Evolutionary conservation across 2,329 filamentous ascomycete species (phyloP).

Genomic region (Claviceps lovelessii): DNA sequence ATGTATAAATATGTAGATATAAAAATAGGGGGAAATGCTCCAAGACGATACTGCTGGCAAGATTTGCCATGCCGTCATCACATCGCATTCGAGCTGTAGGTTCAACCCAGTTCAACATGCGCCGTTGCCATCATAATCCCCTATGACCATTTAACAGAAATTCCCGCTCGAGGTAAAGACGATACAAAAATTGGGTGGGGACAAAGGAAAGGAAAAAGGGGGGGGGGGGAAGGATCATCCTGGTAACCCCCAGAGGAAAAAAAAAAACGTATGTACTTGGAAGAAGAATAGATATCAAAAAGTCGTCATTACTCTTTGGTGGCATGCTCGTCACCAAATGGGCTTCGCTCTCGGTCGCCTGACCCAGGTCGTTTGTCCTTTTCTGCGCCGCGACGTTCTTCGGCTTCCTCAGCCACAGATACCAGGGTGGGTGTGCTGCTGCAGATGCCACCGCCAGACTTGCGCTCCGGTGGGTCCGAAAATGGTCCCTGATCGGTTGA

Average conservation of each 20-base stretch:
- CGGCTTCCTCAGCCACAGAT: conserved; percentile 38
- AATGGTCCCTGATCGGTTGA: conserved; percentile 43
- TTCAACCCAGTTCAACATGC: not conserved
- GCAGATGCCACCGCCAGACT: conserved; percentile 17
- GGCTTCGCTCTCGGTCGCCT: conserved; percentile 26
- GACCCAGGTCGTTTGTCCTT: conserved; percentile 13
- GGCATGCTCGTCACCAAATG: conserved; percentile 45
- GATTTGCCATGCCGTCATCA: conserved; percentile 1
- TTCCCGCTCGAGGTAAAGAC: not conserved
- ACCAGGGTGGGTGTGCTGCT: conserved; percentile 33
- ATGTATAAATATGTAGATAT: too few species aligned
- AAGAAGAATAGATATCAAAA: not conserved
- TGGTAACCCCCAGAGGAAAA: not conserved
- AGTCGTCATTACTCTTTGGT: conserved; percentile 28
- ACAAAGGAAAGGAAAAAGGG: not conserved
- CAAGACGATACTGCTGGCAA: conserved; percentile 1
- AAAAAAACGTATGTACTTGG: conserved; percentile 1
- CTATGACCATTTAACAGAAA: not conserved
- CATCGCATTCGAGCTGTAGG: conserved; percentile 1
- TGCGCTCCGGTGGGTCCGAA: conserved; percentile 34
- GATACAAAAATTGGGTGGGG: not conserved
- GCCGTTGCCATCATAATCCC: conserved; percentile 4
- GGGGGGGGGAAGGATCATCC: not conserved
- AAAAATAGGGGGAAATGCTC: not conserved
- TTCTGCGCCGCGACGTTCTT: conserved; percentile 23